phyloP scores from a whole-genome alignment of 495 filamentous ascomycete species.

The Lasiosphaeria ovina region DNA sequence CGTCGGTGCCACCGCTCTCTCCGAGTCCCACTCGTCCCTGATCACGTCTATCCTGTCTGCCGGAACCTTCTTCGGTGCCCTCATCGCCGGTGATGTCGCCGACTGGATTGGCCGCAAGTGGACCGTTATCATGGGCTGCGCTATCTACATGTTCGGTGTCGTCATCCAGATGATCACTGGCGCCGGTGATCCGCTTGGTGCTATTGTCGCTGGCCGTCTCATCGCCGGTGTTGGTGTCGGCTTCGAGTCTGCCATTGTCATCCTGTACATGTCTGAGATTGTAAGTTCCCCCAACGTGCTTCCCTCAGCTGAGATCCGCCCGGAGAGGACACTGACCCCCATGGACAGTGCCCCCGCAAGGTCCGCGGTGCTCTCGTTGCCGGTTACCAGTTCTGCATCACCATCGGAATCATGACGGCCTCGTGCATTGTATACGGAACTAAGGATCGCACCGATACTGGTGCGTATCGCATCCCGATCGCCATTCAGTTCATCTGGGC shows the following conservation, averaged over 20 bases:
- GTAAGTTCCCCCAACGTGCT: slow-evolving; percentile 21
- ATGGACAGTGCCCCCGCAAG: slow-evolving; percentile 54
- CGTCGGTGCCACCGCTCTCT: slow-evolving; percentile 23
- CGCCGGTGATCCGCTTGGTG: slow-evolving; percentile 35
- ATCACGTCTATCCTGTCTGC: slow-evolving; percentile 72
- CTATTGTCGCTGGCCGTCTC: slow-evolving; percentile 68
- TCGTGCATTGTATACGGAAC: slow-evolving; percentile 72
- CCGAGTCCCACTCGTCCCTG: slow-evolving; percentile 51
- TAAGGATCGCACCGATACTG: slow-evolving; percentile 56
- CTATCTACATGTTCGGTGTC: slow-evolving; percentile 63
- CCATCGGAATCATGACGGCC: slow-evolving; percentile 71
- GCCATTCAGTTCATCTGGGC: slow-evolving; percentile 70
- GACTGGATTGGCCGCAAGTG: slow-evolving; percentile 66
- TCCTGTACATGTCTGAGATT: slow-evolving; percentile 74
- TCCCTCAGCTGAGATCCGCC: background rate
- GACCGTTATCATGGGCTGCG: slow-evolving; percentile 65
- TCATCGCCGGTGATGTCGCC: slow-evolving; percentile 67
- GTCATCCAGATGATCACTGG: slow-evolving; percentile 57
- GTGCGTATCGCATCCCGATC: slow-evolving; percentile 71
- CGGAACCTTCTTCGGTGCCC: slow-evolving; percentile 74
- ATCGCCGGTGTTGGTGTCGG: slow-evolving; percentile 72
- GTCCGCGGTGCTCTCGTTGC: slow-evolving; percentile 72
- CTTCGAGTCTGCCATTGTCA: slow-evolving; percentile 71
- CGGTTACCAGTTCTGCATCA: slow-evolving; percentile 77
- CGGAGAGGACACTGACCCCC: slow-evolving; percentile 14